phyloP scores from a whole-genome alignment of 352 stramenopile genomes.

The Pythium chondricola region DNA sequence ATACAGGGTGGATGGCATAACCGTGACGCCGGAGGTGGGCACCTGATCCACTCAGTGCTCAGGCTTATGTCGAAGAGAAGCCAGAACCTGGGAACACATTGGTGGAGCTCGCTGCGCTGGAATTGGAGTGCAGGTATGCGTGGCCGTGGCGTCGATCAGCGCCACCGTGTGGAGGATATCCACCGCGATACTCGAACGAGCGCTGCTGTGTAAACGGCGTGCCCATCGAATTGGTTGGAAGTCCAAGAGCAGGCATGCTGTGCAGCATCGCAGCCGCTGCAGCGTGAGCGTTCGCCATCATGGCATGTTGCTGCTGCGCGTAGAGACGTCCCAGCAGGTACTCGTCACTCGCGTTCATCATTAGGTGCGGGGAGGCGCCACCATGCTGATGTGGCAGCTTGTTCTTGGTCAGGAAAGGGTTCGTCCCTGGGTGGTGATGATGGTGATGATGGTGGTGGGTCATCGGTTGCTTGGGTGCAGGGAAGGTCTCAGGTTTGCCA shows the following conservation, averaged over 20 bases:
- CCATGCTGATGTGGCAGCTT: background rate
- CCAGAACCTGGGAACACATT: too few species aligned
- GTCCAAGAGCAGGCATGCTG: slow-evolving; percentile 11
- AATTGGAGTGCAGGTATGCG: slow-evolving; percentile 4
- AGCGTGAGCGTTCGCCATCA: slow-evolving; percentile 17
- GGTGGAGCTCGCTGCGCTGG: too few species aligned
- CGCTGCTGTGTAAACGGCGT: too few species aligned
- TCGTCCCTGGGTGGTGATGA: slow-evolving; percentile 21
- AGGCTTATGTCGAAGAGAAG: too few species aligned
- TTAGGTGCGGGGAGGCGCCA: too few species aligned
- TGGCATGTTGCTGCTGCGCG: slow-evolving; percentile 14
- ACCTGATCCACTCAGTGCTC: too few species aligned
- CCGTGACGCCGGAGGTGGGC: too few species aligned
- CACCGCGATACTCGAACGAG: too few species aligned
- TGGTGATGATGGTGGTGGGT: slow-evolving; percentile 35
- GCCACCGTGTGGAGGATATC: too few species aligned
- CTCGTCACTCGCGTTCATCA: slow-evolving; percentile 11
- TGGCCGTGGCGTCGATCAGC: slow-evolving; percentile 5
- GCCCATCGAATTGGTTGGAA: slow-evolving; percentile 1
- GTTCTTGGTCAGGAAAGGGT: background rate
- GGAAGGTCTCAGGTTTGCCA: slow-evolving; percentile 63
- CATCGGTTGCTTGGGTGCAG: slow-evolving; percentile 33
- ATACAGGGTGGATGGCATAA: slow-evolving; percentile 2
- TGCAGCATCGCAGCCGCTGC: slow-evolving; percentile 21
- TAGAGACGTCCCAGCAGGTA: slow-evolving; percentile 10